Percentiles rank a stretch among this genome's conserved stretches.
Conservation (phyloP, 1,139 yeast species). For the Torulaspora globosa region DNA sequence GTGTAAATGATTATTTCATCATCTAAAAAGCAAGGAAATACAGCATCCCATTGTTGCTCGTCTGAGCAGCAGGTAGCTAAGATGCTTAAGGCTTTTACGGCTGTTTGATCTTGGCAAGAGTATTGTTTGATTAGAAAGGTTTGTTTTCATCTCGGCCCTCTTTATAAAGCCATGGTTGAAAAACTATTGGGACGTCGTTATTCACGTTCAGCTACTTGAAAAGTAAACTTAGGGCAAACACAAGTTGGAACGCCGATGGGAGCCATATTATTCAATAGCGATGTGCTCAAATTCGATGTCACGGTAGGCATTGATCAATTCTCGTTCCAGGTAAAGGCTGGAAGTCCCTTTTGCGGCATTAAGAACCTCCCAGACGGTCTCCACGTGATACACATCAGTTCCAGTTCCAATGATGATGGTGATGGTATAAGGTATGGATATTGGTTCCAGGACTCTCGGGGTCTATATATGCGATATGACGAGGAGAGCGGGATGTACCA, state of each 20-base stretch:
- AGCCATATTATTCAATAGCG: conserved; percentile 15
- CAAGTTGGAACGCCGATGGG: conserved; percentile 12
- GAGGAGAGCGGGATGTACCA: conserved; percentile 18
- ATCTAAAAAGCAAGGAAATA: conserved; percentile 17
- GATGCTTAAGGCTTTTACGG: background rate
- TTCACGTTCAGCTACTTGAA: conserved; percentile 5
- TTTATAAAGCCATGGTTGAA: conserved; percentile 4
- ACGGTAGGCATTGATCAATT: conserved; percentile 30
- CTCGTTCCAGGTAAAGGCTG: conserved; percentile 26
- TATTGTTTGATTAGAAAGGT: background rate
- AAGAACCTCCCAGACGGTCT: conserved; percentile 24
- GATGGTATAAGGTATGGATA: conserved; percentile 31
- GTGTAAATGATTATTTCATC: conserved; percentile 42
- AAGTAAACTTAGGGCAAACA: conserved; percentile 5
- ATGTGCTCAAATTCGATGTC: conserved; percentile 16
- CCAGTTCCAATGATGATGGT: conserved; percentile 18
- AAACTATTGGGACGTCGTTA: conserved; percentile 10
- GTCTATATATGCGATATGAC: conserved; percentile 20
- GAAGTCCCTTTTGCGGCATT: conserved; percentile 30
- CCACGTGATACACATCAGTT: conserved; percentile 30
- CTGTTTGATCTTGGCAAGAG: background rate
- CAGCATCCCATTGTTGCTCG: conserved; percentile 11
- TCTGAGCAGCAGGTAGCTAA: conserved; percentile 10
- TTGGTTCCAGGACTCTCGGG: conserved; percentile 24
- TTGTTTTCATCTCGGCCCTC: background rate